Conservation (phyloP, 2,329 filamentous ascomycete species). For the Colletotrichum sp. region DNA sequence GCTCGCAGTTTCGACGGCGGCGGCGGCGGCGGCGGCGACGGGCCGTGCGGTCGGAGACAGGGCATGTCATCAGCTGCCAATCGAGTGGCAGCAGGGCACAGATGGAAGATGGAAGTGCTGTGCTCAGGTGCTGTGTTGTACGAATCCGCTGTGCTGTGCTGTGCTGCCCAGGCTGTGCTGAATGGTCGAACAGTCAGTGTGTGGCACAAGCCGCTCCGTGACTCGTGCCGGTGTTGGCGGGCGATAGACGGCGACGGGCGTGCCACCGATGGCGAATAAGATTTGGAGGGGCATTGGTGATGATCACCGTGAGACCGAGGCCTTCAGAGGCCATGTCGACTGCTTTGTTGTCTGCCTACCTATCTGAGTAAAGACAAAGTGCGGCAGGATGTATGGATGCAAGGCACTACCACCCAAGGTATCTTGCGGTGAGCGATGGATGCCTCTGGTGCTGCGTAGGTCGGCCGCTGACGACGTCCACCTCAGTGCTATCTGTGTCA, state of each 20-base stretch:
- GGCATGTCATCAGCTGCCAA: not conserved
- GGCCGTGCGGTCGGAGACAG: constrained; percentile 4
- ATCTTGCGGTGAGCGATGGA: not conserved
- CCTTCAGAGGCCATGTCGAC: not conserved
- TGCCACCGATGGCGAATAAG: not conserved
- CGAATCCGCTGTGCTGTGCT: not conserved
- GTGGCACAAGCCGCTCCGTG: not conserved
- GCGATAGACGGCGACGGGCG: not conserved
- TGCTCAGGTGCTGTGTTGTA: not conserved
- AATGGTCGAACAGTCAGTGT: not conserved
- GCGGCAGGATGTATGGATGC: not conserved
- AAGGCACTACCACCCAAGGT: not conserved
- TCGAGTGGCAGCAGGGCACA: not conserved
- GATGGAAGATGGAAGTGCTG: not conserved
- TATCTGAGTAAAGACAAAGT: not conserved
- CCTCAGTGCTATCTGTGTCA: not conserved
- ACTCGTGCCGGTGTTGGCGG: not conserved
- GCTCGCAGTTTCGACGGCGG: constrained; percentile 1
- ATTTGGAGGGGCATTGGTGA: not conserved
- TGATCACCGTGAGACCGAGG: not conserved
- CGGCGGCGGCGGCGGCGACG: not conserved
- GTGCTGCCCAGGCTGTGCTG: not conserved
- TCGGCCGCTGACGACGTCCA: not conserved
- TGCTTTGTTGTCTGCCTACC: not conserved
- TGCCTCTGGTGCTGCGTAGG: not conserved